Base-by-base conservation (phyloP, 1,139 yeast genomes). In the Blastobotrys persicus region DNA sequence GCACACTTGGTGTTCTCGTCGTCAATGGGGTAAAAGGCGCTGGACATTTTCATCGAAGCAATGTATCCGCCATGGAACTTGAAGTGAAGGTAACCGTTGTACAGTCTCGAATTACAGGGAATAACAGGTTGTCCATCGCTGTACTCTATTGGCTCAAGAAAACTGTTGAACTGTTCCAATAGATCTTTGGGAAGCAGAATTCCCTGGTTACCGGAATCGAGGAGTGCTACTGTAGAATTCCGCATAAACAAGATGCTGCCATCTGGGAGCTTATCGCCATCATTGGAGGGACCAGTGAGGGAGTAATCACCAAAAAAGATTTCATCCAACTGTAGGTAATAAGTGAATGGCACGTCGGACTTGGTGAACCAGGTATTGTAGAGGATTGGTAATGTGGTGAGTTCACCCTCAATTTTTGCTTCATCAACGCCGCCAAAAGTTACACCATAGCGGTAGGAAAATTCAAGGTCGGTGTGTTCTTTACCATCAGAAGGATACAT, bases 191-290 rank as follows among this genome's bases (percentile, higher is more conserved):
- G 46, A 9, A 43, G 17, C 4, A 18, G 18, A 31, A 37, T 12
- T 3, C 26, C 40, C 16, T 33, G 40, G 28, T 20, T 28, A 12
- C 35, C 46, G n/a, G 46, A 43, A 19, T 43, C 46, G 19, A 43
- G 40, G 5, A 43, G 40, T 4, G 46, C 41, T 9, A 34, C 43
- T 9, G 49, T 47, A 4, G 47, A 18, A 9, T 42, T 49, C 7
- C 41, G 23, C 28, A 37, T 23, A 4, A 37, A 28, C 11, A 37
- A 23, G 19, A n/a, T 18, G 28, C 26, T 17, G n/a, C 11, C 28
- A 6, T 37, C 14, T 3, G 41, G 28, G 3, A 37, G 13, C 4
- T 7, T 5, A 4, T 19, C 11, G 9, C 28, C 12, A 23, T 23
- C 28, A 23, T 23, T 23, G 28, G 28, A 23, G 4, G 13, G 41